Base-by-base conservation (phyloP, 768 basidiomycete species). In the Mycena belliarum region DNA sequence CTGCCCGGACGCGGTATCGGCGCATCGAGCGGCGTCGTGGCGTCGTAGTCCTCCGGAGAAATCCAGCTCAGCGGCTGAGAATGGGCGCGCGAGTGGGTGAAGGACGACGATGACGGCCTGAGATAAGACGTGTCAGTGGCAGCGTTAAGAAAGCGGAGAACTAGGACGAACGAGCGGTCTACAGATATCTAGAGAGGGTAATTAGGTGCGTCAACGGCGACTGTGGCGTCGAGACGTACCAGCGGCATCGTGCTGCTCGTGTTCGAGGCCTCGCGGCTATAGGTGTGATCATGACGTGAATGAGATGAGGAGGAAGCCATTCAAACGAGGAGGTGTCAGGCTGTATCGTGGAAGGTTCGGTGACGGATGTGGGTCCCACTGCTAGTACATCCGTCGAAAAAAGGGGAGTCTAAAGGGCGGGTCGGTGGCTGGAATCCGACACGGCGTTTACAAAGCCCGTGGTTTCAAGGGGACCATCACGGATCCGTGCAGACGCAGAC, bases 21-120 rank as follows among this genome's bases (percentile, higher is more conserved):
- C 7, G 50, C 53, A 24, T 53, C 52, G 33, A 49, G 45, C 28
- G 49, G 9, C 20, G 49, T 18, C 20, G 7, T 25, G 18, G 54
- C 32, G 48, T 62, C 56, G 14, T 43, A 56, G 33, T 62, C 61
- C 43, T 62, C 56, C 3, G 61, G 61, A 14, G 38, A 43, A 14
- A 63, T 47, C 61, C 61, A 63, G 45, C 49, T 52, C 29, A 63
- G 14, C 1, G 43, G 40, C 35, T 46, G 33, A 4, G 52, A 52
- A 35, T 28, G 18, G 52, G 6, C 3, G 20, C 52, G 48, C 1
- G 51, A 52, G 26, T 48, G 55, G 11, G 12, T 21, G 18, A 50
- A 44, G 16, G 55, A 50, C 26, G 56, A 42, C 1, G 56, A 40
- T 7, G 52, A 58, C 12, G 43, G 41, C 6, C 47, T 47, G 54